Evolutionary conservation across 176 grass and related monocot genomes (phyloP).

Genomic region (Musa beccarii): DNA sequence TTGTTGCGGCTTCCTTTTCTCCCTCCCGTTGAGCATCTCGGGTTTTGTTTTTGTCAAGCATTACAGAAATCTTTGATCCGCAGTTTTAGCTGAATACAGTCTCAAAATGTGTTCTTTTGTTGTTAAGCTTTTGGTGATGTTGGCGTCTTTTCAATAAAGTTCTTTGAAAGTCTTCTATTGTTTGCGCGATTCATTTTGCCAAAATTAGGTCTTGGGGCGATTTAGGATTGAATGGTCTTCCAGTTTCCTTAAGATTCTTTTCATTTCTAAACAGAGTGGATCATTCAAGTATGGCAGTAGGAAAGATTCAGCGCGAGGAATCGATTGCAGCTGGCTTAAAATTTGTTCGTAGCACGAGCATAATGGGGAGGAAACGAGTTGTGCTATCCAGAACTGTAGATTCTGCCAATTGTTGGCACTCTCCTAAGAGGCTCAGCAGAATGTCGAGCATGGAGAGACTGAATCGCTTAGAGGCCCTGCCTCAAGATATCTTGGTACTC

Average conservation of each 20-base stretch:
- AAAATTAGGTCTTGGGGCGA: too few relatives aligned
- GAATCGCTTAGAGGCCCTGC: conserved; percentile 46
- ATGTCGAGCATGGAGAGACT: conserved; percentile 31
- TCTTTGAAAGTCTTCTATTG: too few relatives aligned
- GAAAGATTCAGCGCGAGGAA: conserved; percentile 30
- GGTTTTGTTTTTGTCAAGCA: too few relatives aligned
- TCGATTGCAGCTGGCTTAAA: conserved; percentile 29
- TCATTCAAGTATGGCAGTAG: conserved; percentile 45
- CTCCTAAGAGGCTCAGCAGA: conserved; percentile 32
- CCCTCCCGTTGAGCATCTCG: too few relatives aligned
- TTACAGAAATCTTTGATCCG: too few relatives aligned
- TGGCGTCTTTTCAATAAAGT: too few relatives aligned
- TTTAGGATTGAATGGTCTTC: too few relatives aligned
- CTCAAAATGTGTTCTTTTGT: too few relatives aligned
- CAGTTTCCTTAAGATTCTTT: not conserved
- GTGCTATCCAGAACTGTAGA: conserved; percentile 28
- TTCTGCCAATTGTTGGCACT: conserved; percentile 14
- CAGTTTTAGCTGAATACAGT: too few relatives aligned
- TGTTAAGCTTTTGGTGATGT: too few relatives aligned
- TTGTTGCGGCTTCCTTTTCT: too few relatives aligned
- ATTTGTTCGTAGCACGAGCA: conserved; percentile 36
- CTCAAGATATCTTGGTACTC: conserved; percentile 71
- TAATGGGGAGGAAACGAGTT: conserved; percentile 64
- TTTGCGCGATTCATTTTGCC: too few relatives aligned
- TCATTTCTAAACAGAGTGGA: not conserved